These are phyloP conservation scores for Fraxinus xanthoxyloides DNA, from an alignment of 305 asterid species.

Conservation along the genomic window DNA sequence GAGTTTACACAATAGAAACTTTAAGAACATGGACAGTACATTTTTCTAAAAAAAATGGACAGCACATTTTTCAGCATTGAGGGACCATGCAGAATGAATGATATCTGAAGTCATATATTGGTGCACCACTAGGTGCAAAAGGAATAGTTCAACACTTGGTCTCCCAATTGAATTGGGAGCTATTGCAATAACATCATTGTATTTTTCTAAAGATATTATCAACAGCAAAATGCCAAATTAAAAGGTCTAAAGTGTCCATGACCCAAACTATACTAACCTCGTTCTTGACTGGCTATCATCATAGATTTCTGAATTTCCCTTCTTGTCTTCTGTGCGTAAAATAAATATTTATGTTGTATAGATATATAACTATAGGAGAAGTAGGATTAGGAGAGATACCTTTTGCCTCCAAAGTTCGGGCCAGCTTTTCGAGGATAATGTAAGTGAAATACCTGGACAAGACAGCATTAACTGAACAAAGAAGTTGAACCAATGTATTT, in stretches of 20 bases:
- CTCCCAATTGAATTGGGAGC: background rate
- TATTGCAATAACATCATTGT: background rate
- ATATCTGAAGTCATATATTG: too few relatives aligned
- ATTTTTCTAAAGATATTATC: background rate
- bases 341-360: constrained; percentile 3
- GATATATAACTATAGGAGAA: background rate
- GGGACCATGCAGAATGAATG: too few relatives aligned
- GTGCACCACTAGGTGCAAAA: background rate
- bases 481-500: background rate
- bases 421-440: constrained; percentile 65
- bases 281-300: constrained; percentile 29
- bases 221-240: constrained; percentile 18
- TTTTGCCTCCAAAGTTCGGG: constrained; percentile 52
- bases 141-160: background rate
- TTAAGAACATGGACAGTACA: background rate
- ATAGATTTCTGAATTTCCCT: constrained; percentile 25
- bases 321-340: constrained; percentile 36
- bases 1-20: background rate
- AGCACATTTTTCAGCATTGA: too few relatives aligned
- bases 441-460: constrained; percentile 62
- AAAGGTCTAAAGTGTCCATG: background rate
- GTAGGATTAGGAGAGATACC: constrained; percentile 38
- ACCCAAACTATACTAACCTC: constrained; percentile 39
- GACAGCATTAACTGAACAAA: constrained; percentile 16
- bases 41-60: background rate